A percentile compares a stretch with the other conserved stretches of the same genome.
phyloP scores from a whole-genome alignment of 345 rosid species.

The Rhodamnia rubescens region DNA sequence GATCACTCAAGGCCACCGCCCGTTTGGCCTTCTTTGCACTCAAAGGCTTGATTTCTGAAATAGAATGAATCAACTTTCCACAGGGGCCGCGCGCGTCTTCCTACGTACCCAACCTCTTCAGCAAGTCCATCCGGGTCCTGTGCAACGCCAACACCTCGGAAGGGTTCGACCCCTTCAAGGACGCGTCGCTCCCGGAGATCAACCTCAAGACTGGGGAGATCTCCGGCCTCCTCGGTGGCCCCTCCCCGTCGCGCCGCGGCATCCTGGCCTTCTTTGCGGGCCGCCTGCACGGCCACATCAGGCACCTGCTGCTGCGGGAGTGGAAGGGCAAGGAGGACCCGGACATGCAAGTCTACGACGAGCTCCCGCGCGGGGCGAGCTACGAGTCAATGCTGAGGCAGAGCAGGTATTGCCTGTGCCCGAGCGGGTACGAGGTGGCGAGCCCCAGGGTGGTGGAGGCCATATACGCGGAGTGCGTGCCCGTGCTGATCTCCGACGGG shows the following conservation, averaged over 20 bases:
- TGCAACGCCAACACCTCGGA: constrained; percentile 82
- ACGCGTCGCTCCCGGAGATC: constrained; percentile 63
- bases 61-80: not conserved
- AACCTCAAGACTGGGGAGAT: constrained; percentile 47
- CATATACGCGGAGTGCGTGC: constrained; percentile 54
- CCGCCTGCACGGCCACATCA: constrained; percentile 50
- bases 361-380: constrained; percentile 22
- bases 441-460: constrained; percentile 57
- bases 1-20: not conserved
- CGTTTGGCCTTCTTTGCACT: not conserved
- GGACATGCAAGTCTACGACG: constrained; percentile 44
- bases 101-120: constrained; percentile 43
- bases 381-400: constrained; percentile 39
- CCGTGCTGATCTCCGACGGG: constrained; percentile 43
- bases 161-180: constrained; percentile 64
- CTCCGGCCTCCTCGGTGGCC: constrained; percentile 31
- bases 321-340: constrained; percentile 45
- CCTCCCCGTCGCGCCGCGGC: constrained; percentile 26
- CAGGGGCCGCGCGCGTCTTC: constrained; percentile 62
- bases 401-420: constrained; percentile 55
- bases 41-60: not conserved
- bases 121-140: constrained; percentile 59
- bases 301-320: constrained; percentile 36
- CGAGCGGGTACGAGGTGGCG: constrained; percentile 48
- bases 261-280: constrained; percentile 71